A percentile compares a stretch with the other conserved stretches of the same genome.
Conservation (phyloP, 495 filamentous ascomycete genomes). For the Parachaetomium inaequale region DNA sequence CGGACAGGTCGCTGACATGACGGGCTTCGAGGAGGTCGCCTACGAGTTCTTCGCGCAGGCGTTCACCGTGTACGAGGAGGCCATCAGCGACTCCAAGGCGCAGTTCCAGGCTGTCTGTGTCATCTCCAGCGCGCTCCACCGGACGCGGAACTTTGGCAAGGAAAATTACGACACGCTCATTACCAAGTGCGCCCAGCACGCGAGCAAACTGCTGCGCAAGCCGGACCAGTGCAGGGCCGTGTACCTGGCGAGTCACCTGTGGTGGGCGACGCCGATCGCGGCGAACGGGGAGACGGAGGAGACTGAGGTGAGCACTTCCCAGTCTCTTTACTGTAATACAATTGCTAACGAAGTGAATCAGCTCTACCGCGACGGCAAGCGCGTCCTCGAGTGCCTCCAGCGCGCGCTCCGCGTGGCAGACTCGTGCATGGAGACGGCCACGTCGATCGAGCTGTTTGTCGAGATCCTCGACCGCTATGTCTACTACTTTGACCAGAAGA, state of each 20-base stretch:
- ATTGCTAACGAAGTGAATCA: constrained; percentile 37
- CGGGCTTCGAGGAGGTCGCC: constrained; percentile 86
- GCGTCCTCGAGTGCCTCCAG: constrained; percentile 93
- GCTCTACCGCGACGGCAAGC: constrained; percentile 96
- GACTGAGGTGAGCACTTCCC: constrained; percentile 60
- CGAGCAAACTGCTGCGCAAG: constrained; percentile 95
- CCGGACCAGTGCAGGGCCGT: constrained; percentile 96
- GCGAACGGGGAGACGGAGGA: constrained; percentile 78
- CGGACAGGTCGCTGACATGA: constrained; percentile 90
- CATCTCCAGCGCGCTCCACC: constrained; percentile 83
- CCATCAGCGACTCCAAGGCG: constrained; percentile 87
- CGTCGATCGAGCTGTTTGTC: constrained; percentile 95
- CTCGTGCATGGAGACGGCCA: constrained; percentile 98
- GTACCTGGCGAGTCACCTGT: constrained; percentile 91
- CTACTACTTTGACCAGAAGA: constrained; percentile 98
- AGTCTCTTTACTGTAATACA: constrained; percentile 1
- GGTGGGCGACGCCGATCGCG: constrained; percentile 92
- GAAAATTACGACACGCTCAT: constrained; percentile 99
- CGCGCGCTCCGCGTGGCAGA: constrained; percentile 93
- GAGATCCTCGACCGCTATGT: constrained; percentile 98
- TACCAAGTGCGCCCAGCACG: constrained; percentile 93
- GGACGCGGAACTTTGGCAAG: constrained; percentile 79
- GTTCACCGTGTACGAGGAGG: constrained; percentile 96
- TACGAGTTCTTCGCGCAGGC: constrained; percentile 99
- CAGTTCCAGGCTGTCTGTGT: constrained; percentile 98